Base-by-base conservation (phyloP, 805 yeast species). In the Monosporozyma aquatica region DNA sequence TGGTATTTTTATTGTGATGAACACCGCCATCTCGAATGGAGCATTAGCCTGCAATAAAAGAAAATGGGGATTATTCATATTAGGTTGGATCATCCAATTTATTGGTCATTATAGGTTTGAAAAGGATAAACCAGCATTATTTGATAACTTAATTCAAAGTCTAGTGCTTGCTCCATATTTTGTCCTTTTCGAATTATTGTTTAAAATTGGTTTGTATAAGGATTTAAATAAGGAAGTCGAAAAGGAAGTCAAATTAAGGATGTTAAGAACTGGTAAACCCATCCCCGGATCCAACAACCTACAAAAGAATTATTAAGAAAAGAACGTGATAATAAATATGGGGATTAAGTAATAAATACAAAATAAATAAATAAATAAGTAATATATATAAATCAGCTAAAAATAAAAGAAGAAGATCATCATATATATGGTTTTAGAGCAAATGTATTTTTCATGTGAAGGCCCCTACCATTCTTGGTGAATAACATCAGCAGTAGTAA, bases 141-240 rank as follows among this genome's bases (percentile, higher is more conserved):
- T 86, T 32, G 95, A 89, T 54, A 89, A 81, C 56, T 66, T 87
- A 36, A 65, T 80, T 5, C 97, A 87, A 56, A 92, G 97, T 4
- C 59, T 90, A 15, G 87, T 90, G 0, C 67, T 89, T 47, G 97
- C 97, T 1, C 97, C 97, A 1, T 87, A 76, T 55, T 89, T 90
- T 58, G 95, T 87, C 4, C 66, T 80, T 11, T 85, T 80, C 59
- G 97, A 92, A 59, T 55, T 81, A 3, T 70, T 84, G 11, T 85
- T 86, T 53, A 59, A 65, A 43, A 51, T 78, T n/a, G 96, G 96
- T 0, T 73, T 65, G 54, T 69, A 76, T 51, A 61, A 61, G 41
- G 75, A 72, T 22, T 60, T 48, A 24, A 25, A 35, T 4, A 9
- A 24, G 3, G 40, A 35, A 27, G 21, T 48, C 15, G 36, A 41